phyloP scores from a whole-genome alignment of 129 eudicot species.

The Oenanthe sinensis region DNA sequence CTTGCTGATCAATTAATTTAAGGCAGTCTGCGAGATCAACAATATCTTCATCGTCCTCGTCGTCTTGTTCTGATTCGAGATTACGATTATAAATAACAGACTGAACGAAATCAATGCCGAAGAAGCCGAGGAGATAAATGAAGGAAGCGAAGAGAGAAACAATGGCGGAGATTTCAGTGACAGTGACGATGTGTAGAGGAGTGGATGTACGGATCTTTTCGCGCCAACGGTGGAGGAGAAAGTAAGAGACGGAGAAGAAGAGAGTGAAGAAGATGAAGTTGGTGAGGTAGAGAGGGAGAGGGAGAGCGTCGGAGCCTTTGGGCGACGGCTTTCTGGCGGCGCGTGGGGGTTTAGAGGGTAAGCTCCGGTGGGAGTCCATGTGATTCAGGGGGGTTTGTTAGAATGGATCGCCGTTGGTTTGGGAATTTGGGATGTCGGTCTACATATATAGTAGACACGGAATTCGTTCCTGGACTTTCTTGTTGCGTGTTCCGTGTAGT shows the following conservation, averaged over 20 bases:
- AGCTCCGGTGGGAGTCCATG: not conserved
- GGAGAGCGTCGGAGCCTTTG: conserved; percentile 44
- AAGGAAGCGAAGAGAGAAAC: conserved; percentile 42
- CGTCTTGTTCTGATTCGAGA: conserved; percentile 19
- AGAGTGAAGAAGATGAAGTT: conserved; percentile 52
- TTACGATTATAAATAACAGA: conserved; percentile 36
- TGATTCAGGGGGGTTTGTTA: too few species aligned
- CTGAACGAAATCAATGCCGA: conserved; percentile 61
- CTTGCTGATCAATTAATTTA: not conserved
- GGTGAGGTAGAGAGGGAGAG: conserved; percentile 45
- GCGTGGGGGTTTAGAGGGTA: not conserved
- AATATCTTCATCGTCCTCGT: not conserved
- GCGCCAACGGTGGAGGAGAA: conserved; percentile 69
- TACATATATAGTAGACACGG: too few species aligned
- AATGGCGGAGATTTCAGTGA: conserved; percentile 52
- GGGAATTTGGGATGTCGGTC: too few species aligned
- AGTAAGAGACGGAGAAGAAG: conserved; percentile 64
- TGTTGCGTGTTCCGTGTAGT: too few species aligned
- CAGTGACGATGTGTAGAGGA: conserved; percentile 57
- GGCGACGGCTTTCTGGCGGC: not conserved
- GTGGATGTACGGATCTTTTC: conserved; percentile 66
- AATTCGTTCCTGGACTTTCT: too few species aligned
- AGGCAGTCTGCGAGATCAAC: not conserved
- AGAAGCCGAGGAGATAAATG: conserved; percentile 56
- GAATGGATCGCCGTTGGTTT: too few species aligned